phyloP scores from a whole-genome alignment of 139 green algal genomes.

The Picochlorum sp. region DNA sequence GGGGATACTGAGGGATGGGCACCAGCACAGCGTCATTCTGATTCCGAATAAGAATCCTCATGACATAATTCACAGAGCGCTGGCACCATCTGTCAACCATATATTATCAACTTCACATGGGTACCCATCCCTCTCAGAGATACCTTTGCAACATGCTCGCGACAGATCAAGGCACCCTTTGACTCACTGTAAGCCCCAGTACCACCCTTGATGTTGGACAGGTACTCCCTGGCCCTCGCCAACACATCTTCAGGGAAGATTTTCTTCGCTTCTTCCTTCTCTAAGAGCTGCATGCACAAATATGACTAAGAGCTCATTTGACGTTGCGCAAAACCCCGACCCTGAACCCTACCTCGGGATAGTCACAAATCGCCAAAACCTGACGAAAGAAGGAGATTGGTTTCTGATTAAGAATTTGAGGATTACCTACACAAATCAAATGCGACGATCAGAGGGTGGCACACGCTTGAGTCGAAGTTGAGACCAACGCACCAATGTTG shows the following conservation, averaged over 20 bases:
- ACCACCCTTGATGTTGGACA: slow-evolving; percentile 59
- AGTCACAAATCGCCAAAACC: slow-evolving; percentile 76
- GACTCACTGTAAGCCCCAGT: slow-evolving; percentile 83
- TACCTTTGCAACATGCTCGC: slow-evolving; percentile 57
- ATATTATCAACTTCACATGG: slow-evolving; percentile 62
- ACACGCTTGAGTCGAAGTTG: not conserved
- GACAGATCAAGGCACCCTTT: slow-evolving; percentile 53
- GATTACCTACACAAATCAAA: slow-evolving; percentile 54
- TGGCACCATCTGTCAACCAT: slow-evolving; percentile 78
- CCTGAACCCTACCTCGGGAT: slow-evolving; percentile 49
- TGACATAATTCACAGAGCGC: slow-evolving; percentile 61
- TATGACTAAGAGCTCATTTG: not conserved
- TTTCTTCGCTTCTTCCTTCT: slow-evolving; percentile 14
- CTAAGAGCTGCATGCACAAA: slow-evolving; percentile 47
- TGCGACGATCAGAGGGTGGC: too few relatives aligned
- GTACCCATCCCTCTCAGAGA: slow-evolving; percentile 62
- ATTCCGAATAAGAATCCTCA: slow-evolving; percentile 54
- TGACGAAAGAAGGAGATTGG: slow-evolving; percentile 89
- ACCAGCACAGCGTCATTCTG: slow-evolving; percentile 33
- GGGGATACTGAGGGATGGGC: slow-evolving; percentile 80
- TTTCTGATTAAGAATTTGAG: slow-evolving; percentile 84
- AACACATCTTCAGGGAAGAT: slow-evolving; percentile 42
- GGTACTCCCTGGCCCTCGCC: slow-evolving; percentile 57
- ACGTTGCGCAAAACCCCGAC: not conserved
- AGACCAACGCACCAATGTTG: slow-evolving; percentile 60